Conservation (phyloP, 169 alveolate species). For the Pseudocohnilembus persalinus region DNA sequence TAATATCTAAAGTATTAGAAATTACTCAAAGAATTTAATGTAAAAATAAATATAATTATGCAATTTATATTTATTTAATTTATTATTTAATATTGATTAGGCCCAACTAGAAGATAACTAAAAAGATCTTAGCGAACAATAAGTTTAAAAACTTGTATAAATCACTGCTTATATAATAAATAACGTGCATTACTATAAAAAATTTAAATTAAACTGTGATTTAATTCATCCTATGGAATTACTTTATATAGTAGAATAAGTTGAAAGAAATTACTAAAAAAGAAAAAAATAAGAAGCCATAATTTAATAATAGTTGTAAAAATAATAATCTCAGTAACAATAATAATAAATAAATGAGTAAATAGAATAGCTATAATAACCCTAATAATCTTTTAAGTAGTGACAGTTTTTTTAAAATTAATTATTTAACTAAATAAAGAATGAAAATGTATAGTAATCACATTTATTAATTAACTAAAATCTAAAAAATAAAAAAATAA, state of each 20-base stretch:
- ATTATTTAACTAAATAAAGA: too few species aligned
- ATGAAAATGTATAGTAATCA: too few species aligned
- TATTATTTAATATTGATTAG: neutral
- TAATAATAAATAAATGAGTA: too few species aligned
- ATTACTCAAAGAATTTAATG: conserved; percentile 11
- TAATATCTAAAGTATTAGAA: conserved; percentile 11
- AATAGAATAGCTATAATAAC: too few species aligned
- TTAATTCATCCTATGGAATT: conserved; percentile 20
- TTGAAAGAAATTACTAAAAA: neutral
- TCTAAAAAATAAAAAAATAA: too few species aligned
- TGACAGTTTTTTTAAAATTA: too few species aligned
- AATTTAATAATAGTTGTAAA: too few species aligned
- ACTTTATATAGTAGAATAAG: conserved; percentile 10
- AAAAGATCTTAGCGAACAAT: neutral
- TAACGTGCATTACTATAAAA: conserved; percentile 23
- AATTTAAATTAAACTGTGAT: conserved; percentile 30
- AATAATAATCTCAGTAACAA: too few species aligned
- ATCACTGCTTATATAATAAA: conserved; percentile 26
- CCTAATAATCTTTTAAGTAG: too few species aligned
- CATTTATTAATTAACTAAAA: too few species aligned
- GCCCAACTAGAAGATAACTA: neutral
- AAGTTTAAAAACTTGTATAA: neutral
- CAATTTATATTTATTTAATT: too few species aligned
- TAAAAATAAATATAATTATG: neutral
- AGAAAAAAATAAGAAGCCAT: neutral